phyloP scores from a whole-genome alignment of 1,284 basidiomycete genomes.

The Ganoderma leucocontextum region DNA sequence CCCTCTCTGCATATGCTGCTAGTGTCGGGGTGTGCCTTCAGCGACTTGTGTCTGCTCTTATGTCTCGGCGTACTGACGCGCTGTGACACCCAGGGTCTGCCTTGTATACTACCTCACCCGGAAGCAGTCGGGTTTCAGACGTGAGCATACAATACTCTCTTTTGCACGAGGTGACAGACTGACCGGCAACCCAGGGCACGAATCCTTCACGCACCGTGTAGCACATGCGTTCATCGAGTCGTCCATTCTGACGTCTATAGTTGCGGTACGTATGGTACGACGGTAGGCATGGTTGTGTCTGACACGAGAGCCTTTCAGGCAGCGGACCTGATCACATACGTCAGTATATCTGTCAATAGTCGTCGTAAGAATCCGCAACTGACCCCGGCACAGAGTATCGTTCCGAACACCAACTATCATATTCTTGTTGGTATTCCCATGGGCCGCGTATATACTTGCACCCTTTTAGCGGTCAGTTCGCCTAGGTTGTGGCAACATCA shows the following conservation, averaged over 20 bases:
- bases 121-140: conserved; percentile 19
- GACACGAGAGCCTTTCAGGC: conserved; percentile 14
- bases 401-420: conserved; percentile 28
- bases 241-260: conserved; percentile 40
- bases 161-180: neutral
- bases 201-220: conserved; percentile 38
- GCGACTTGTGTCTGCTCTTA: neutral
- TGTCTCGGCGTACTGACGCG: neutral
- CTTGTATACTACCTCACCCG: conserved; percentile 15
- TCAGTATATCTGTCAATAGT: conserved; percentile 4
- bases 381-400: conserved; percentile 14
- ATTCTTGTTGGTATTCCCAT: conserved; percentile 27
- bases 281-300: neutral
- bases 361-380: neutral
- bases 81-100: neutral
- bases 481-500: neutral
- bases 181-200: conserved; percentile 32
- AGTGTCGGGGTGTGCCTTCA: too few relatives aligned
- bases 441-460: conserved; percentile 26
- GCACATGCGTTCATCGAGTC: conserved; percentile 43
- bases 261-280: conserved; percentile 26
- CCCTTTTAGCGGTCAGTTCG: conserved; percentile 17
- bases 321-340: conserved; percentile 25
- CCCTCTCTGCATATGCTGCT: neutral
- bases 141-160: conserved; percentile 5